Evolutionary conservation across 371 early-diverging fungal species (phyloP).

Genomic region (Mortierella sp.): DNA sequence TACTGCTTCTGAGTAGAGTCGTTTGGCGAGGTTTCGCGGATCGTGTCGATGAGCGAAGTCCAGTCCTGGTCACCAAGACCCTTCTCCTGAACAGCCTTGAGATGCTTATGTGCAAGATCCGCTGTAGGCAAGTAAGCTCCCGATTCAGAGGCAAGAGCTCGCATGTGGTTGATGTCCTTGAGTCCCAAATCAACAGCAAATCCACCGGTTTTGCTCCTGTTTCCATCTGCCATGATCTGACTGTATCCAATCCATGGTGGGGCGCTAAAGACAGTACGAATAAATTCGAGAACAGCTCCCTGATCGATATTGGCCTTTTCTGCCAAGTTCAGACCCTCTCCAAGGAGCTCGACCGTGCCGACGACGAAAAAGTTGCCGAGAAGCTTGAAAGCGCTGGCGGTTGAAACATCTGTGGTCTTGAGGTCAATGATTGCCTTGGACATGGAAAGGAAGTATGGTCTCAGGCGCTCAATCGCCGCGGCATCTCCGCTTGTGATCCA

Average conservation of each 20-base stretch:
- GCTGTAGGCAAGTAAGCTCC: slow-evolving; percentile 17
- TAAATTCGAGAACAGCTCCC: slow-evolving; percentile 64
- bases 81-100: slow-evolving; percentile 19
- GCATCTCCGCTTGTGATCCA: slow-evolving; percentile 56
- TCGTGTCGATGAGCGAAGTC: slow-evolving; percentile 17
- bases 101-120: slow-evolving; percentile 16
- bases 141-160: not conserved
- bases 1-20: too few species aligned
- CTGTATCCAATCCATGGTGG: slow-evolving; percentile 50
- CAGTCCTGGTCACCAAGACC: slow-evolving; percentile 13
- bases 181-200: slow-evolving; percentile 59
- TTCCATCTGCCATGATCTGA: slow-evolving; percentile 53
- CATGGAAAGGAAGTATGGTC: slow-evolving; percentile 37
- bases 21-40: not conserved
- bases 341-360: slow-evolving; percentile 66
- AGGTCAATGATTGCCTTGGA: slow-evolving; percentile 21
- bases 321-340: slow-evolving; percentile 77
- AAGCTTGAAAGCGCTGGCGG: slow-evolving; percentile 67
- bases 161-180: slow-evolving; percentile 64
- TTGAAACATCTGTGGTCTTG: slow-evolving; percentile 51
- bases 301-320: slow-evolving; percentile 66
- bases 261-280: slow-evolving; percentile 63
- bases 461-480: slow-evolving; percentile 26
- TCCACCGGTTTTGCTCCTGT: slow-evolving; percentile 53
- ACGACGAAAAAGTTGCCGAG: slow-evolving; percentile 75